Base-by-base conservation (phyloP, 2,329 filamentous ascomycete genomes). In the Fusarium pseudoanthophilum region DNA sequence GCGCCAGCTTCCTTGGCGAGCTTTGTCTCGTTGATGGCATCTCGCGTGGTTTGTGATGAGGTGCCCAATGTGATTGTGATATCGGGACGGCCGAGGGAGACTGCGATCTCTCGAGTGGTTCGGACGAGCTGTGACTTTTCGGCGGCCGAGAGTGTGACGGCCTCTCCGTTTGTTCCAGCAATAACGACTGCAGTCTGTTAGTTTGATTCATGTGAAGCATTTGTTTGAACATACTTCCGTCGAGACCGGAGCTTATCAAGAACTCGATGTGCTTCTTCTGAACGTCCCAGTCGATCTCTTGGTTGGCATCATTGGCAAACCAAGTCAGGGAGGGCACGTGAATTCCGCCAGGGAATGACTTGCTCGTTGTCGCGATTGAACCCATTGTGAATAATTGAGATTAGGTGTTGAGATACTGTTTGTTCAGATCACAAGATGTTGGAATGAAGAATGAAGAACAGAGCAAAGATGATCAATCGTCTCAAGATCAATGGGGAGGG, bases 141-240 rank as follows among this genome's bases (percentile, higher is more conserved):
- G 20, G 87, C 85, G 64, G 87, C 85, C 48, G 88, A 89, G 9
- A 94, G 85, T 68, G 93, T 91, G 7, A 93, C 91, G 14, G 92
- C 91, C 82, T 94, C 92, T 75, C 92, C 92, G 75, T 93, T 94
- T 73, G 90, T 92, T 57, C 92, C 92, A 78, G 92, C 91, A 46
- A 91, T 89, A 51, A 92, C 90, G 66, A 94, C 82, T 79, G n/a
- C 34, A 21, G 5, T 14, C 7, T 42, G 64, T 72, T 77, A 79
- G 64, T 75, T 55, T 26, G 16, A 6, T 9, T 5, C 20, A 14
- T 13, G 2, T 4, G 5, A 2, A 7, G 2, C 1, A 4, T 32
- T 6, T 18, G 4, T 7, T 11, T 49, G 10, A 26, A 69, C 71
- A 46, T 77, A 85, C 84, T 81, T 13, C 87, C 87, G 56, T 89